Percentiles rank a stretch among this genome's conserved stretches.
These are phyloP conservation scores for Fusarium tuaranense DNA, from an alignment of 2,329 filamentous ascomycete species.

Conservation along the genomic window DNA sequence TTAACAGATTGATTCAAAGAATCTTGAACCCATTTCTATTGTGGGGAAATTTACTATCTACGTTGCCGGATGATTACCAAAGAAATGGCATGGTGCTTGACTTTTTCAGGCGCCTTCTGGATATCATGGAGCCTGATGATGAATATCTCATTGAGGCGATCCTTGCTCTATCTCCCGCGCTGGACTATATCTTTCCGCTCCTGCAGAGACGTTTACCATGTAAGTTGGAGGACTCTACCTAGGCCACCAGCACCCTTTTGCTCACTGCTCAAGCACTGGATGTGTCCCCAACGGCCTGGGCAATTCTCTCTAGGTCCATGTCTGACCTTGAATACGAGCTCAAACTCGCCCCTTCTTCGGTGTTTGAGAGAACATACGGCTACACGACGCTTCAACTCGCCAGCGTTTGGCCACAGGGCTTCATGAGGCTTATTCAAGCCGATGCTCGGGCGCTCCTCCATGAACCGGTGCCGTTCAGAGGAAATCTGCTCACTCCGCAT, in stretches of 20 bases:
- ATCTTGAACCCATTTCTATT: rapidly evolving
- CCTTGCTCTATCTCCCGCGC: not conserved
- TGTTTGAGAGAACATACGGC: not conserved
- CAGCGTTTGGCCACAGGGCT: not conserved
- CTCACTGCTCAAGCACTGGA: not conserved
- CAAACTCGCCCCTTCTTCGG: not conserved
- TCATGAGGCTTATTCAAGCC: not conserved
- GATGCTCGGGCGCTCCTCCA: not conserved
- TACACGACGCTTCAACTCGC: not conserved
- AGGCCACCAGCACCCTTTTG: no score
- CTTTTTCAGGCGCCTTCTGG: not conserved
- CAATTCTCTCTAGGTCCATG: not conserved
- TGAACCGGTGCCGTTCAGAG: not conserved
- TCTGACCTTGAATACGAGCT: not conserved
- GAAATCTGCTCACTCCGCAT: rapidly evolving
- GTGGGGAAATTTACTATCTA: not conserved
- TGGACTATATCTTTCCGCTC: not conserved
- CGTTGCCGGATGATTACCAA: not conserved
- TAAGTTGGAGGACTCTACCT: not conserved
- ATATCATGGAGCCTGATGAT: not conserved
- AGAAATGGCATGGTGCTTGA: no score
- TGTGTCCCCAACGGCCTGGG: not conserved
- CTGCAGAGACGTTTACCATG: not conserved
- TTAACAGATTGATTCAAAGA: not conserved
- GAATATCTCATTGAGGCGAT: not conserved